Evolutionary conservation across 371 early-diverging fungal species (phyloP).

Genomic region (Mortierella sp.): DNA sequence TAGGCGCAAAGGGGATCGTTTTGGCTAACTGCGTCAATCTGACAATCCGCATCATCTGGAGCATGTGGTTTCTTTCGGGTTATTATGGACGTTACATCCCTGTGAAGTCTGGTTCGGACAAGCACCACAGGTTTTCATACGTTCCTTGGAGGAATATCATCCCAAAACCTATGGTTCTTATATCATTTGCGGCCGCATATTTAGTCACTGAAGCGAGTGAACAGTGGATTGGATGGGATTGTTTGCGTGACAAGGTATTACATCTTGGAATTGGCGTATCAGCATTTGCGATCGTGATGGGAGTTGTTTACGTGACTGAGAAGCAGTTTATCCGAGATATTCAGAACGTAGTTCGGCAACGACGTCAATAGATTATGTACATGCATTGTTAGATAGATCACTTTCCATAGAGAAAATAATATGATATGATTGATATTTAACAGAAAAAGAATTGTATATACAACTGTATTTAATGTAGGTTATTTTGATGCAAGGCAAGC

Average conservation of each 20-base stretch:
- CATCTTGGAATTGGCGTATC: conserved; percentile 71
- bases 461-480: not conserved
- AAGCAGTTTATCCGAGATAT: conserved; percentile 43
- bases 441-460: not conserved
- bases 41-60: conserved; percentile 80
- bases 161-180: conserved; percentile 44
- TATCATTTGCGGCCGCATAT: conserved; percentile 68
- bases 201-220: conserved; percentile 69
- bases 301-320: conserved; percentile 22
- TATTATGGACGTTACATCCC: conserved; percentile 66
- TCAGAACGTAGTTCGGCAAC: conserved; percentile 27
- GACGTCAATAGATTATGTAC: conserved; percentile 18
- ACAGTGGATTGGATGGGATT: conserved; percentile 69
- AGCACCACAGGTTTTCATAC: conserved; percentile 12
- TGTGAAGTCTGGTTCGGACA: not conserved
- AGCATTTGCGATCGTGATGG: conserved; percentile 18
- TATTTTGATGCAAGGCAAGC: conserved; percentile 26
- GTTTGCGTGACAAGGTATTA: conserved; percentile 61
- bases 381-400: too few relatives aligned
- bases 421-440: too few relatives aligned
- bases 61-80: conserved; percentile 71
- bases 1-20: conserved; percentile 87
- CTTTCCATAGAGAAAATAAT: too few relatives aligned
- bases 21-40: conserved; percentile 91
- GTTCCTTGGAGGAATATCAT: conserved; percentile 61